Conservation (phyloP, 192 early-diverging fungal species). For the Linderina pennispora region DNA sequence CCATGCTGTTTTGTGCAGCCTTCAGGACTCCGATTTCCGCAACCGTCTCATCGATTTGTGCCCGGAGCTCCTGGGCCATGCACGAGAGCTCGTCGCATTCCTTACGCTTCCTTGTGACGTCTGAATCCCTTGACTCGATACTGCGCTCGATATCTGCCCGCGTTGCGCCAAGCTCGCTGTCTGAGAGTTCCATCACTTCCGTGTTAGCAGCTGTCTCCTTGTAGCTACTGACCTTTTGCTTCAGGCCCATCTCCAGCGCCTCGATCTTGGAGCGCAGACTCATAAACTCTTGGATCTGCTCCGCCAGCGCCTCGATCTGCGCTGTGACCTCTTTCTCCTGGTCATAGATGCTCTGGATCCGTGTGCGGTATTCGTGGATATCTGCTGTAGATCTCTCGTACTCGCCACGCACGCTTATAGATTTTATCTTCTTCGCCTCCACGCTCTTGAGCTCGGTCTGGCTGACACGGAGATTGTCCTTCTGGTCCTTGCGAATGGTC, state of each 20-base stretch:
- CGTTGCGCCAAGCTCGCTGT: conserved; percentile 57
- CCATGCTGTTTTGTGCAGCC: conserved; percentile 24
- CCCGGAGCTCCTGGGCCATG: conserved; percentile 13
- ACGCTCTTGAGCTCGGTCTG: conserved; percentile 59
- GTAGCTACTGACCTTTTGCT: conserved; percentile 31
- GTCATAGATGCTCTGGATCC: conserved; percentile 32
- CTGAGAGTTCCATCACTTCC: conserved; percentile 40
- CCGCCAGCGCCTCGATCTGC: conserved; percentile 41
- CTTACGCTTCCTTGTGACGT: conserved; percentile 10
- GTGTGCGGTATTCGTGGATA: conserved; percentile 43
- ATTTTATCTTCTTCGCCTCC: conserved; percentile 62
- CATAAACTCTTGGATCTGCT: conserved; percentile 44
- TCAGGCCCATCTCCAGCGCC: conserved; percentile 37
- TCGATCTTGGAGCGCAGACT: conserved; percentile 27
- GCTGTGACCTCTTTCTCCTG: conserved; percentile 39
- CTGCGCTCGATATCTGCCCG: conserved; percentile 32
- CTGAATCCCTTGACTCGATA: conserved; percentile 35
- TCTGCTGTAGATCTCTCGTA: conserved; percentile 31
- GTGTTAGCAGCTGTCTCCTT: conserved; percentile 43
- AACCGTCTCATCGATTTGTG: conserved; percentile 10
- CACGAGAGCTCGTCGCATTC: conserved; percentile 14
- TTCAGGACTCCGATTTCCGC: conserved; percentile 27
- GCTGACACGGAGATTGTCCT: conserved; percentile 55
- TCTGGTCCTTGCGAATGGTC: conserved; percentile 63
- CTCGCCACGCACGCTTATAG: conserved; percentile 52